Percentiles rank a stretch among this genome's conserved stretches.
phyloP scores from a whole-genome alignment of 148 eudicot species.

The Chenopodium quinoa region DNA sequence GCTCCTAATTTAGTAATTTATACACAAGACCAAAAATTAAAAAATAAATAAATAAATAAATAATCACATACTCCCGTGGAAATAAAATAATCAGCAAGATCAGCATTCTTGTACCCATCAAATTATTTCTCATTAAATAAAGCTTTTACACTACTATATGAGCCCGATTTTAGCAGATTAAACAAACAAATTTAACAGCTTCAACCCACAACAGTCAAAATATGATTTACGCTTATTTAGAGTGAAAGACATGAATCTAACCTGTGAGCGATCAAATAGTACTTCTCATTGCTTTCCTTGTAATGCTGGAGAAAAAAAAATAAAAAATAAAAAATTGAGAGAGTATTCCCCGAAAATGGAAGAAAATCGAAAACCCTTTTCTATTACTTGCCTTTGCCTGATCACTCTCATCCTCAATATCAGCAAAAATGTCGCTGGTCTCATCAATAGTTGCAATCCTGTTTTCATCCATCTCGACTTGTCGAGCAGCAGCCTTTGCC shows the following conservation, averaged over 20 bases:
- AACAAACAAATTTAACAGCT: not conserved
- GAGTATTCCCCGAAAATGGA: slow-evolving; percentile 6
- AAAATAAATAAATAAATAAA: too few species aligned
- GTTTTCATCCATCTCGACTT: slow-evolving; percentile 65
- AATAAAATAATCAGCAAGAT: not conserved
- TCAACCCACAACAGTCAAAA: not conserved
- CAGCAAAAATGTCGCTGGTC: slow-evolving; percentile 46
- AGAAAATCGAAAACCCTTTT: not conserved
- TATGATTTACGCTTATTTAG: not conserved
- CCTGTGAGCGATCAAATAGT: slow-evolving; percentile 98
- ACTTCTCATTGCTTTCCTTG: slow-evolving; percentile 97
- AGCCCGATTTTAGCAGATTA: not conserved
- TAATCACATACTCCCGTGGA: not conserved
- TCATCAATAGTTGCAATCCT: slow-evolving; percentile 43
- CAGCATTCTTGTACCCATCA: not conserved
- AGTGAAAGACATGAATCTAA: slow-evolving; percentile 26
- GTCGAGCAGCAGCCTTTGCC: slow-evolving; percentile 55
- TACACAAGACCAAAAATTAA: not conserved
- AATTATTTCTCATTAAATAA: not conserved
- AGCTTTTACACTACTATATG: not conserved
- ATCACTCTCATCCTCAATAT: slow-evolving; percentile 82
- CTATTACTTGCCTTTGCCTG: slow-evolving; percentile 80
- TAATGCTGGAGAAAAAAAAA: slow-evolving; percentile 66
- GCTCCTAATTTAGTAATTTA: too few species aligned
- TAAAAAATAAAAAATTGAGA: not conserved